Conservation (phyloP, 179 eudicot genomes). For the Heliamphora pulchella region DNA sequence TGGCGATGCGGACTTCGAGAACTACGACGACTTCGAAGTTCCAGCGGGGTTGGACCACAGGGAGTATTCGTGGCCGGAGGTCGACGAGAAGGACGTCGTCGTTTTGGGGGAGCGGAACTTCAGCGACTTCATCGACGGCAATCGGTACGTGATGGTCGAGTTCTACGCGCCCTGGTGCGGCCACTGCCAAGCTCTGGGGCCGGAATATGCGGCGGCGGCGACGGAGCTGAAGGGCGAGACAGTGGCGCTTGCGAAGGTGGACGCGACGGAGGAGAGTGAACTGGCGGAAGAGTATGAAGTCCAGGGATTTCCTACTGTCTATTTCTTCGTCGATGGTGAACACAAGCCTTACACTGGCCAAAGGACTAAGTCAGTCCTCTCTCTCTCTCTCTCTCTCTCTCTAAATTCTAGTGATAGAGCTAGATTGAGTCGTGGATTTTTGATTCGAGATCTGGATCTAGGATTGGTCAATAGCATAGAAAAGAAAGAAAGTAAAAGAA, state of each 20-base stretch:
- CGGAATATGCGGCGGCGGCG: constrained; percentile 88
- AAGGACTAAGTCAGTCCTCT: constrained; percentile 50
- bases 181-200: constrained; percentile 68
- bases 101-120: constrained; percentile 63
- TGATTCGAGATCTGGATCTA: not conserved
- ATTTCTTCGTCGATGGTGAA: constrained; percentile 74
- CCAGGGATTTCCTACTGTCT: constrained; percentile 80
- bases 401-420: not conserved
- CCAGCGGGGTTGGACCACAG: constrained; percentile 28
- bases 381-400: not conserved
- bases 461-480: no score
- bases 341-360: constrained; percentile 59
- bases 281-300: constrained; percentile 62
- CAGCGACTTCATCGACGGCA: constrained; percentile 51
- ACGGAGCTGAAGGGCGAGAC: constrained; percentile 58
- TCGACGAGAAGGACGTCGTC: constrained; percentile 77
- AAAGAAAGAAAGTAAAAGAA: not conserved
- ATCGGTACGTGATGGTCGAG: constrained; percentile 81
- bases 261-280: constrained; percentile 65
- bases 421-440: not conserved
- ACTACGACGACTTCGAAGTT: constrained; percentile 41
- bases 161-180: constrained; percentile 97
- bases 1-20: constrained; percentile 30
- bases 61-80: constrained; percentile 19
- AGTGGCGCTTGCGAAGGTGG: constrained; percentile 72